phyloP scores from a whole-genome alignment of 139 green algal species.

The Auxenochlorella pyrenoidosa region DNA sequence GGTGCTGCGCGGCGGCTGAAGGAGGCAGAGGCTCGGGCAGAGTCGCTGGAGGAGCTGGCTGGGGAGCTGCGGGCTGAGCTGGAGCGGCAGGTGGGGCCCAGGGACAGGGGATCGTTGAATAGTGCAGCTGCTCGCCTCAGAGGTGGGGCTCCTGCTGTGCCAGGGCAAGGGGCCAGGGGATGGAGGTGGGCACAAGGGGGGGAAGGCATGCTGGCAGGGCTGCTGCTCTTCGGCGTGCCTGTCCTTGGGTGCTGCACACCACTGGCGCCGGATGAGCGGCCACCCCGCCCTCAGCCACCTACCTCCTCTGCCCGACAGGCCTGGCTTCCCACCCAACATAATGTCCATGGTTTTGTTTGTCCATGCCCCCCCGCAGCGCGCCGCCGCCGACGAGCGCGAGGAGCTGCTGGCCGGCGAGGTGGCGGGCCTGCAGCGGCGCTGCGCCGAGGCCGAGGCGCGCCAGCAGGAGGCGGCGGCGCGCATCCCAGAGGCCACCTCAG shows the following conservation, averaged over 20 bases:
- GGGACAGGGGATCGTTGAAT: neutral
- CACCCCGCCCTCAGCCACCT: too few relatives aligned
- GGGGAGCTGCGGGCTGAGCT: conserved; percentile 72
- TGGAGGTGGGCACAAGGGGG: neutral
- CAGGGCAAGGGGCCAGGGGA: too few relatives aligned
- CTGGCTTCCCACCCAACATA: neutral
- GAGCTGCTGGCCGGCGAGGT: conserved; percentile 68
- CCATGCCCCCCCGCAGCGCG: conserved; percentile 22
- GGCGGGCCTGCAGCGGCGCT: conserved; percentile 71
- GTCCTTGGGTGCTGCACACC: too few relatives aligned
- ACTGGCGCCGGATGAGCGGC: too few relatives aligned
- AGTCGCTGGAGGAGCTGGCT: conserved; percentile 69
- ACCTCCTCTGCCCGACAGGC: too few relatives aligned
- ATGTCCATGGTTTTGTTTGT: too few relatives aligned
- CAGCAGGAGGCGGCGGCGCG: conserved; percentile 88
- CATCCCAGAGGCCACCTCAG: conserved; percentile 90
- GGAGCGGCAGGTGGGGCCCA: conserved; percentile 51
- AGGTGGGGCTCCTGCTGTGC: neutral
- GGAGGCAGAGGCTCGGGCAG: conserved; percentile 67
- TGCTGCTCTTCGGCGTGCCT: neutral
- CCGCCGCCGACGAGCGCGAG: conserved; percentile 47
- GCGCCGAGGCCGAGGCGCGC: conserved; percentile 82
- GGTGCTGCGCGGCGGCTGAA: conserved; percentile 58
- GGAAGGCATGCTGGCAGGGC: neutral
- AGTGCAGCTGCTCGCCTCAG: neutral